Evolutionary conservation across 257 asterid genomes (phyloP).

Genomic region (Solanum sparsipilum): DNA sequence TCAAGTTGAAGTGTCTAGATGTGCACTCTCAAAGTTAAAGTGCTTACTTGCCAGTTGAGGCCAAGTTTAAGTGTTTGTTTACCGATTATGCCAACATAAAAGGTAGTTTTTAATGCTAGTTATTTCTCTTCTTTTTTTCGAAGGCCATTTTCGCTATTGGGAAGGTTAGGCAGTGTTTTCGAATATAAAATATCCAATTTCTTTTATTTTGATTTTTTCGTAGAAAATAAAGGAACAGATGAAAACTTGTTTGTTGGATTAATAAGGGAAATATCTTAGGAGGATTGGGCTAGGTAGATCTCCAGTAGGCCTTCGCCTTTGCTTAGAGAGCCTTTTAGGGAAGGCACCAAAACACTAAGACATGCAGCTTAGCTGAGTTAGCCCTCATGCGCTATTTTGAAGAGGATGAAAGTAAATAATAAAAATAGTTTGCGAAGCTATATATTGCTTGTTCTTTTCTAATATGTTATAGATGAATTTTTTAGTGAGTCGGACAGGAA

Average conservation of each 20-base stretch:
- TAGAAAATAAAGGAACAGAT: not conserved
- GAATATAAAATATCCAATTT: not conserved
- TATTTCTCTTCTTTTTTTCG: not conserved
- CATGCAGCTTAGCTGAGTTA: not conserved
- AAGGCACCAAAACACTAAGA: not conserved
- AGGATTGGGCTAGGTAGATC: not conserved
- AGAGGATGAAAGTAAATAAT: not conserved
- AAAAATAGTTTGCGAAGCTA: not conserved
- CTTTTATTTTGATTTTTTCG: not conserved
- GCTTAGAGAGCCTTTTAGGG: not conserved
- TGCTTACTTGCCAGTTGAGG: fast-evolving
- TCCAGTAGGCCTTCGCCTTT: not conserved
- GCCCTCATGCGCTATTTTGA: not conserved
- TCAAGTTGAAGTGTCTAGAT: not conserved
- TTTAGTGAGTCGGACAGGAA: not conserved
- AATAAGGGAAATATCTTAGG: not conserved
- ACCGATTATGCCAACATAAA: not conserved
- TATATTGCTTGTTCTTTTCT: not conserved
- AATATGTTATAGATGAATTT: not conserved
- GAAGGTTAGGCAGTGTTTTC: not conserved
- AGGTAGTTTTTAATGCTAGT: not conserved
- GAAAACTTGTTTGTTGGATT: not conserved
- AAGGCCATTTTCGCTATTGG: not conserved
- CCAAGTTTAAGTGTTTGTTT: not conserved
- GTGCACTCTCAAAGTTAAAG: not conserved